A percentile compares a stretch with the other conserved stretches of the same genome.
Conservation (phyloP, 73 alveolate genomes). For the Stentor roeselii region DNA sequence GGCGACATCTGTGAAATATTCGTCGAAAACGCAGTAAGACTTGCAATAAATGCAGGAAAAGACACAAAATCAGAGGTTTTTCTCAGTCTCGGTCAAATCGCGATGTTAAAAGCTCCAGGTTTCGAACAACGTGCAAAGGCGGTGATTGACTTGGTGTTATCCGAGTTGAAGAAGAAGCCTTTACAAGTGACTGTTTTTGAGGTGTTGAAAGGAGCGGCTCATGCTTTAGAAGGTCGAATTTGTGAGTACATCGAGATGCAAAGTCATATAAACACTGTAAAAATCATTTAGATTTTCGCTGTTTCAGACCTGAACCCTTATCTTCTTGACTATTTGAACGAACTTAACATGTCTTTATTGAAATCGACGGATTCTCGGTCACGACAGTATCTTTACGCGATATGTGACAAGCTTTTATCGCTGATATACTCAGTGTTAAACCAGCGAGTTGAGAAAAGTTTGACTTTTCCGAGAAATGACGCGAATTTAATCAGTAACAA, state of each 20-base stretch:
- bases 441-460: slow-evolving; percentile 8
- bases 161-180: slow-evolving; percentile 13
- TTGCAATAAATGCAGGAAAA: background rate
- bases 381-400: background rate
- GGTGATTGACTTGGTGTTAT: background rate
- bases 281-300: background rate
- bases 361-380: background rate
- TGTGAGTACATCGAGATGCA: background rate
- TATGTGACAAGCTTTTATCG: slow-evolving; percentile 12
- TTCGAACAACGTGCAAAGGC: background rate
- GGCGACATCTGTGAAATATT: background rate
- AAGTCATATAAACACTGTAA: background rate
- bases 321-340: slow-evolving; percentile 9
- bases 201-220: slow-evolving; percentile 4
- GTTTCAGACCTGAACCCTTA: background rate
- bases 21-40: background rate
- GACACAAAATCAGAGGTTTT: slow-evolving; percentile 9
- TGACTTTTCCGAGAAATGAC: slow-evolving; percentile 6
- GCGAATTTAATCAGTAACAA: background rate
- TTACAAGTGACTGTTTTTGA: background rate
- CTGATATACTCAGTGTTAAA: slow-evolving; percentile 10
- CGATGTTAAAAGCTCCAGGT: slow-evolving; percentile 6
- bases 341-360: background rate
- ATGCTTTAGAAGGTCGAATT: background rate
- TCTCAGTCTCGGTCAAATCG: slow-evolving; percentile 22